Conservation (phyloP, 345 rosid species). For the Gossypium ekmanianum region DNA sequence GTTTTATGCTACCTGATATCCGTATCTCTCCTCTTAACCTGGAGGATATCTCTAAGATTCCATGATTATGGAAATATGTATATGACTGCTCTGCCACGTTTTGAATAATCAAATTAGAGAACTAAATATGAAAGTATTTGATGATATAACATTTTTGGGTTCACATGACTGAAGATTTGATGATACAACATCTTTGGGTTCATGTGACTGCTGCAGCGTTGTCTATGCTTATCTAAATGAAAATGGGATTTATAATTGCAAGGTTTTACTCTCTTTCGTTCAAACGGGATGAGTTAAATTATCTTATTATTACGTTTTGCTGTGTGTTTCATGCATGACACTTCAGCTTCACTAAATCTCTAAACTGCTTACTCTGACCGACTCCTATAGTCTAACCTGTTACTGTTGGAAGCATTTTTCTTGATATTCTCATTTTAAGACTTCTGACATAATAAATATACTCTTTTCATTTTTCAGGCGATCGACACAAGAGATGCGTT, state of each 20-base stretch:
- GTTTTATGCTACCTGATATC: background rate
- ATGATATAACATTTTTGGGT: background rate
- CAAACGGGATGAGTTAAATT: background rate
- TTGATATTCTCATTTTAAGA: slow-evolving; percentile 5
- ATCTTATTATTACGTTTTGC: background rate
- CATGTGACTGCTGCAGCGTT: background rate
- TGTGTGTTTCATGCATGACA: background rate
- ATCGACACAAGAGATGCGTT: slow-evolving; percentile 83
- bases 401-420: background rate
- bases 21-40: background rate
- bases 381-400: background rate
- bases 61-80: background rate
- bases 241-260: background rate
- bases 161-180: no score
- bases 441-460: slow-evolving; percentile 3
- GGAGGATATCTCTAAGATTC: background rate
- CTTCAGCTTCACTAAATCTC: background rate
- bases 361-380: background rate
- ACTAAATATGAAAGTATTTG: background rate
- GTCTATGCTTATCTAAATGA: slow-evolving; percentile 7
- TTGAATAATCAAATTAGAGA: slow-evolving; percentile 3
- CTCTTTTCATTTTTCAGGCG: slow-evolving; percentile 50
- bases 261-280: background rate
- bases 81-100: background rate
- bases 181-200: no score